phyloP scores from a whole-genome alignment of 2,329 filamentous ascomycete genomes.

The Orbilia ellipsospora region DNA sequence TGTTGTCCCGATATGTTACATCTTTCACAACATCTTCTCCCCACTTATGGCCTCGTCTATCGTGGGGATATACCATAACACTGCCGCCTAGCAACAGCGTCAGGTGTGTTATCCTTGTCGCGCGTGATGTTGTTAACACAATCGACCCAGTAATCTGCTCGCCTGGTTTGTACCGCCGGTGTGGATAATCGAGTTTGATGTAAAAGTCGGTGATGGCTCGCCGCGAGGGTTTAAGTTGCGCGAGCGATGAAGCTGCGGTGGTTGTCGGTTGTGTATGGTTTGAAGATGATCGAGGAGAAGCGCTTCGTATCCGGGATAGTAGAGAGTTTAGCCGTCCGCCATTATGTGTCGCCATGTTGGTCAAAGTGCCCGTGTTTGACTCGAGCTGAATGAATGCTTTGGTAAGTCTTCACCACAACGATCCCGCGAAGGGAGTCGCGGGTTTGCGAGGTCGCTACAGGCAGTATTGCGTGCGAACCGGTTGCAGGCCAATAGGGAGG shows the following conservation, averaged over 20 bases:
- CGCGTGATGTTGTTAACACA: constrained; percentile 77
- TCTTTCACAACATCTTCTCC: constrained; percentile 65
- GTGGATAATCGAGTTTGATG: constrained; percentile 79
- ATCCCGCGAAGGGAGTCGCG: constrained; percentile 55
- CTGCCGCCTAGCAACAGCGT: constrained; percentile 81
- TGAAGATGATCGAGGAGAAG: constrained; percentile 37
- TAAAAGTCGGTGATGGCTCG: constrained; percentile 82
- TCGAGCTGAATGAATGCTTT: constrained; percentile 9
- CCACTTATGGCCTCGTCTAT: constrained; percentile 66
- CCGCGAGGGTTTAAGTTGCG: constrained; percentile 61
- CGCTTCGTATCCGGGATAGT: constrained; percentile 49
- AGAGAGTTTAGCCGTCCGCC: constrained; percentile 39
- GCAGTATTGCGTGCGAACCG: constrained; percentile 21
- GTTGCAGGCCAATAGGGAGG: too few species aligned
- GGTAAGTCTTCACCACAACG: constrained; percentile 34
- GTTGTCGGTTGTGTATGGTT: constrained; percentile 17
- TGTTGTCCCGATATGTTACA: constrained; percentile 62
- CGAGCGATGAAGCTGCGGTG: constrained; percentile 27
- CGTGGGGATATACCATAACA: constrained; percentile 79
- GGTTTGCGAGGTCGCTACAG: constrained; percentile 28
- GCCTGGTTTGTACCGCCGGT: constrained; percentile 79
- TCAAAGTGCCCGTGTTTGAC: constrained; percentile 1
- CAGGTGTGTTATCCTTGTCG: constrained; percentile 80
- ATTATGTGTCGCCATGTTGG: constrained; percentile 38
- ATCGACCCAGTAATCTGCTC: constrained; percentile 80